Evolutionary conservation across 148 eudicot genomes (phyloP), one percentile per base, ranked within the genome.

Genomic region (Chenopodium berlandieri): DNA sequence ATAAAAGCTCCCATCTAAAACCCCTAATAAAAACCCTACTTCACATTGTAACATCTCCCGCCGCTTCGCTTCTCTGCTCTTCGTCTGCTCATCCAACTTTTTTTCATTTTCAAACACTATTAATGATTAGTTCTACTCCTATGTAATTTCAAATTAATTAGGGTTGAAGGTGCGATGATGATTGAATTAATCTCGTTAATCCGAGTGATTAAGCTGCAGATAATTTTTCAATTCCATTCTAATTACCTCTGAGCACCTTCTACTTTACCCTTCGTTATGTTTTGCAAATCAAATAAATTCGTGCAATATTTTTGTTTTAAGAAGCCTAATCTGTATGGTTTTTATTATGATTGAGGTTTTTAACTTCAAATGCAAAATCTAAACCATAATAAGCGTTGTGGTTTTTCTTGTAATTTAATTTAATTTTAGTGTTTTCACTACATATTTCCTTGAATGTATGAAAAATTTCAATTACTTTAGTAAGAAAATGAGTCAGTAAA

Each of bases 221-320:
- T 27, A 86, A 82, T 23, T 73, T 54, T 74, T 81, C 77, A 62
- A 76, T 82, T 82, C 91, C 91, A 89, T 89, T 89, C 87, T 30
- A 75, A 63, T 68, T 72, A 10, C n/a, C 73, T 71, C 91, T 87
- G 91, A 89, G 91, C 88, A 50, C 89, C 91, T 85, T 83, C 79
- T 20, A 14, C 9, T 76, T 16, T 17, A 12, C 4, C 4, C 7
- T 56, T 56, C 0, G 11, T 50, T 12, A 9, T 2, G 2, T 50
- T 13, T 50, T 50, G 2, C 14, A 50, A 48, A 9, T 11, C 14
- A 50, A 12, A 40, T 40, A 4, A 40, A 5, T 40, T 40, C 44
- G 8, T 40, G 44, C 44, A 40, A 40, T 40, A 40, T 40, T 40
- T 40, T 40, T 40, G 8, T 40, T 40, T 40, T 0, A 0, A 40